These are phyloP conservation scores for Hypoxylon fuscum DNA, from an alignment of 495 filamentous ascomycete genomes.

Conservation along the genomic window DNA sequence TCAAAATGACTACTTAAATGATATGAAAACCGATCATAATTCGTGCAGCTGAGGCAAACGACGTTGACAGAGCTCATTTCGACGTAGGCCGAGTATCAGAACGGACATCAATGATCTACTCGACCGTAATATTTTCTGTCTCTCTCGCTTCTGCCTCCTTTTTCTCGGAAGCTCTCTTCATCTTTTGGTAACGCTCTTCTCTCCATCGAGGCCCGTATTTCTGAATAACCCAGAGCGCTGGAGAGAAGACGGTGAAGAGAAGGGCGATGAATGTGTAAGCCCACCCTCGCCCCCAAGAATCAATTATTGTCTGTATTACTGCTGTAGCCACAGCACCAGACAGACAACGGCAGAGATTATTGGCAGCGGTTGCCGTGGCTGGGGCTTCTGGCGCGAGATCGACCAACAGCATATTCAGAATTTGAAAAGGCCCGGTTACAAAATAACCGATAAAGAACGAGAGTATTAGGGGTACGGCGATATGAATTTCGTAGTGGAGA, in stretches of 20 bases:
- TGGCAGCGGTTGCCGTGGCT: conserved; percentile 58
- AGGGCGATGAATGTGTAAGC: conserved; percentile 57
- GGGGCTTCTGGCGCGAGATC: conserved; percentile 57
- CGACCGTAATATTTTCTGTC: conserved; percentile 5
- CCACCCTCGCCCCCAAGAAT: conserved; percentile 56
- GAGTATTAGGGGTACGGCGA: conserved; percentile 63
- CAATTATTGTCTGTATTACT: conserved; percentile 54
- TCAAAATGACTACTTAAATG: too few relatives aligned
- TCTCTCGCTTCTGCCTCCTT: conserved; percentile 36
- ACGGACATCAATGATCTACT: conserved; percentile 11
- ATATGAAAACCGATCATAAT: too few relatives aligned
- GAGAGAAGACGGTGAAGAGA: conserved; percentile 47
- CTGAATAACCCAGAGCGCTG: conserved; percentile 49
- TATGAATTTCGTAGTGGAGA: conserved; percentile 53
- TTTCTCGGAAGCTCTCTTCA: conserved; percentile 32
- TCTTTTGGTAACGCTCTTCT: conserved; percentile 46
- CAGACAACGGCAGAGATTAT: conserved; percentile 57
- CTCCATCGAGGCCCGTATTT: conserved; percentile 54
- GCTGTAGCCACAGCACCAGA: conserved; percentile 55
- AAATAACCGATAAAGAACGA: conserved; percentile 63
- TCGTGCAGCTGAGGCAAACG: background rate
- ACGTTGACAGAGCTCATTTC: too few relatives aligned
- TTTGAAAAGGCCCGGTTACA: conserved; percentile 63
- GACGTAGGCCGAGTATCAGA: background rate
- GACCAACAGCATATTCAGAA: conserved; percentile 57